A percentile compares a stretch with the other conserved stretches of the same genome.
phyloP scores from a whole-genome alignment of 169 alveolate species.

The Plasmodium adleri region DNA sequence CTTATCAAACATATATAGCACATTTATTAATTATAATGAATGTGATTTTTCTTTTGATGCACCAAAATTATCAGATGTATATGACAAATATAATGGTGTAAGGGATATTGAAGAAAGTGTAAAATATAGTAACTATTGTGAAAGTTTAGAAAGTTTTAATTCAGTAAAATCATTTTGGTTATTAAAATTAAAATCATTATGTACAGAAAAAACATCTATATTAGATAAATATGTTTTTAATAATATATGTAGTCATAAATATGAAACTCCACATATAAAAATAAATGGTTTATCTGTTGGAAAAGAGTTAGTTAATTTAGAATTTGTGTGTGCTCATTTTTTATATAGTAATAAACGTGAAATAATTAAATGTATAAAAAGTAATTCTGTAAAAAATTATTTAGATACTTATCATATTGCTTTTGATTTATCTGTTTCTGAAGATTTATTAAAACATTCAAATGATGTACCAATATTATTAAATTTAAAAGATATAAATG shows the following conservation, averaged over 20 bases:
- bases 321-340: constrained; percentile 76
- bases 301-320: constrained; percentile 23
- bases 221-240: constrained; percentile 62
- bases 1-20: constrained; percentile 1
- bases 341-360: constrained; percentile 65
- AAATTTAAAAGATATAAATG: constrained; percentile 47
- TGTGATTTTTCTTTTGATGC: constrained; percentile 53
- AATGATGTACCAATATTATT: constrained; percentile 32
- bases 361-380: constrained; percentile 66
- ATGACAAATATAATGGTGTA: constrained; percentile 53
- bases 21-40: constrained; percentile 4
- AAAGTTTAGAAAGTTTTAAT: constrained; percentile 55
- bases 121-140: constrained; percentile 19
- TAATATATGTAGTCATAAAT: constrained; percentile 46
- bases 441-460: constrained; percentile 51
- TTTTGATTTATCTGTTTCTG: constrained; percentile 57
- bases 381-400: constrained; percentile 42
- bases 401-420: constrained; percentile 72
- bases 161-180: constrained; percentile 45
- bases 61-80: constrained; percentile 16
- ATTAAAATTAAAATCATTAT: constrained; percentile 59
- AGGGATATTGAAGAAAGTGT: constrained; percentile 6
- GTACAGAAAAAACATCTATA: constrained; percentile 74
- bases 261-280: constrained; percentile 35
- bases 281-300: constrained; percentile 28